Base-by-base conservation (phyloP, 1,139 yeast genomes). In the Arxiozyma bovina region DNA sequence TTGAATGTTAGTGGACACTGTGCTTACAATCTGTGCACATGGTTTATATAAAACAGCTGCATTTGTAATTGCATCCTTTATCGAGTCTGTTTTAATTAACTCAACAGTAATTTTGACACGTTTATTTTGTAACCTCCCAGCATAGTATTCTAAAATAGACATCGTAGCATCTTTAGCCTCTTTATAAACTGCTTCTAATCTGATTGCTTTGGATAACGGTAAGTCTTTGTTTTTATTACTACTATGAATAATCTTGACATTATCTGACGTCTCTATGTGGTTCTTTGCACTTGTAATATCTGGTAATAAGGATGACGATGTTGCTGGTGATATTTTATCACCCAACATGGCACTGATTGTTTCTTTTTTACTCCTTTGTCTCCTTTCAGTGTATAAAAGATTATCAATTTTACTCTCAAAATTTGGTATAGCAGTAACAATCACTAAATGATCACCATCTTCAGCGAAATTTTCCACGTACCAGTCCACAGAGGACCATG, bases 401-500 rank as follows among this genome's bases (percentile, higher is more conserved):
- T 25, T 42, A 41, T 52, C 56, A 34, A 55, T 38, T 21, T 57
- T 53, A n/a, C 61, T 60, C 48, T 68, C 69, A 57, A 65, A 67
- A 15, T 59, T 69, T 51, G 77, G 75, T 8, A 81, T 71, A 34
- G 76, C 65, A 2, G 81, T 63, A 4, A 71, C 62, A 11, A 86
- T 75, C 12, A 84, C 77, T 12, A 86, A 69, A 23, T 81, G 77
- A 64, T 86, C 94, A 22, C 91, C 90, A 64, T 83, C 74, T 58
- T 74, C 76, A 34, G 81, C 70, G 50, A 77, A 73, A 50, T 76
- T 73, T 53, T 74, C 74, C 52, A 84, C 70, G 27, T 81, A 73
- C 81, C 87, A 85, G 63, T 84, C 87, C n/a, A 85, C 72, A 0
- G 87, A 80, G 15, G 81, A 81, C 86, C 90, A 82, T 1, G 91